Percentiles rank a stretch among this genome's conserved stretches.
These are phyloP conservation scores for Neofusicoccum umdonicola DNA, from an alignment of 2,329 filamentous ascomycete genomes.

Conservation along the genomic window DNA sequence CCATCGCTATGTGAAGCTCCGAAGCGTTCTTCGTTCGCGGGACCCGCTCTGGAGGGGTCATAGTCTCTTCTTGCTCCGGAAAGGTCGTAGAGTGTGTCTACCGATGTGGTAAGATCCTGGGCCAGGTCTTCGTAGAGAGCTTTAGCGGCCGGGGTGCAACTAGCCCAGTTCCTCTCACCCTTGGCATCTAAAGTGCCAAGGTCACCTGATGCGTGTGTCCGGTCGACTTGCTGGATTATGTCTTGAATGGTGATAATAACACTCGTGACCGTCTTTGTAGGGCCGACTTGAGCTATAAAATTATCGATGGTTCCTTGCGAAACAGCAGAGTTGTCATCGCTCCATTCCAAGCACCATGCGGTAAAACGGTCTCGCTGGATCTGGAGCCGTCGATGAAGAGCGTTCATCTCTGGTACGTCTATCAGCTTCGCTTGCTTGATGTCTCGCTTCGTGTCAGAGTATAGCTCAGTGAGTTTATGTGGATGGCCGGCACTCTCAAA, in stretches of 20 bases:
- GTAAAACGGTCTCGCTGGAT: conserved; percentile 78
- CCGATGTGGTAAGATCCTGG: conserved; percentile 70
- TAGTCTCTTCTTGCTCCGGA: conserved; percentile 59
- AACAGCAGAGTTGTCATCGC: conserved; percentile 58
- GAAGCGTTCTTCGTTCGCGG: too few species aligned
- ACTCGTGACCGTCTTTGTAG: conserved; percentile 74
- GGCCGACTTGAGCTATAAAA: conserved; percentile 63
- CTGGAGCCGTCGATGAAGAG: conserved; percentile 70
- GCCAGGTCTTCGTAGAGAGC: conserved; percentile 73
- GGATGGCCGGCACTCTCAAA: too few species aligned
- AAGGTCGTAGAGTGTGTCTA: conserved; percentile 76
- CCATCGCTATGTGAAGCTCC: too few species aligned
- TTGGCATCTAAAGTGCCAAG: conserved; percentile 31
- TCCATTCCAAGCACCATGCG: conserved; percentile 80
- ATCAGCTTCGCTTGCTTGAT: conserved; percentile 62
- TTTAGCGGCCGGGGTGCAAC: conserved; percentile 64
- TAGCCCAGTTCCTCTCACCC: conserved; percentile 38
- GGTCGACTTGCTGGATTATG: conserved; percentile 72
- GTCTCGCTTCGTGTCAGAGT: conserved; percentile 78
- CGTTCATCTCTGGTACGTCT: conserved; percentile 66
- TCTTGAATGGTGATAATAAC: conserved; percentile 80
- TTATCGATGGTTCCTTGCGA: conserved; percentile 70
- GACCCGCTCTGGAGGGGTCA: too few species aligned
- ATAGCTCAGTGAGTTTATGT: conserved; percentile 61
- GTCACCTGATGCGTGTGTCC: conserved; percentile 58